These are phyloP conservation scores for Penicillium sp. DNA, from an alignment of 2,329 filamentous ascomycete species.

Conservation along the genomic window DNA sequence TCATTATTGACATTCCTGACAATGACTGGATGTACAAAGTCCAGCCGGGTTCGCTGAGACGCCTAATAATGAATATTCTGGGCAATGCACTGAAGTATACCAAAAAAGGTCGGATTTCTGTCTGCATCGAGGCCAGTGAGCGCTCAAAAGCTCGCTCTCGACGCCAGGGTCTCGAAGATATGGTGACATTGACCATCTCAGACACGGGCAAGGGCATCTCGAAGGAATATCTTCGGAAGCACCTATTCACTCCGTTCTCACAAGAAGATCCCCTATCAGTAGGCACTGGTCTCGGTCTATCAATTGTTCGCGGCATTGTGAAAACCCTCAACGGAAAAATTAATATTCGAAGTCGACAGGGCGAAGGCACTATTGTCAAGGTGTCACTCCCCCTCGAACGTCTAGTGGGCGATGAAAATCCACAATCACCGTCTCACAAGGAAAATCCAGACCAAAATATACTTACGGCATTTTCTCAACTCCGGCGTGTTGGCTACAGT, in stretches of 20 bases:
- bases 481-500: neutral
- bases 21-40: slow-evolving; percentile 27
- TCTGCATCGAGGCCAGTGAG: slow-evolving; percentile 12
- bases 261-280: slow-evolving; percentile 60
- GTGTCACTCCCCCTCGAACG: slow-evolving; percentile 5
- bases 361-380: slow-evolving; percentile 11
- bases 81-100: slow-evolving; percentile 37
- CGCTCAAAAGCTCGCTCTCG: slow-evolving; percentile 10
- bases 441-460: neutral
- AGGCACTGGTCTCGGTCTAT: slow-evolving; percentile 63
- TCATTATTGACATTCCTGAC: slow-evolving; percentile 1
- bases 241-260: slow-evolving; percentile 60
- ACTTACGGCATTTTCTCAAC: neutral
- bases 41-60: slow-evolving; percentile 25
- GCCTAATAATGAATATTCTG: slow-evolving; percentile 35
- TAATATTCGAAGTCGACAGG: slow-evolving; percentile 6
- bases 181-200: slow-evolving; percentile 45
- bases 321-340: slow-evolving; percentile 10
- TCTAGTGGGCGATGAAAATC: slow-evolving; percentile 5
- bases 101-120: slow-evolving; percentile 23
- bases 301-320: slow-evolving; percentile 51
- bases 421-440: neutral
- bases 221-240: slow-evolving; percentile 57
- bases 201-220: slow-evolving; percentile 66
- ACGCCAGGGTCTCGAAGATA: slow-evolving; percentile 9